A percentile compares a stretch with the other conserved stretches of the same genome.
phyloP scores from a whole-genome alignment of 306 rosid species.

The Prinsepia uniflora region DNA sequence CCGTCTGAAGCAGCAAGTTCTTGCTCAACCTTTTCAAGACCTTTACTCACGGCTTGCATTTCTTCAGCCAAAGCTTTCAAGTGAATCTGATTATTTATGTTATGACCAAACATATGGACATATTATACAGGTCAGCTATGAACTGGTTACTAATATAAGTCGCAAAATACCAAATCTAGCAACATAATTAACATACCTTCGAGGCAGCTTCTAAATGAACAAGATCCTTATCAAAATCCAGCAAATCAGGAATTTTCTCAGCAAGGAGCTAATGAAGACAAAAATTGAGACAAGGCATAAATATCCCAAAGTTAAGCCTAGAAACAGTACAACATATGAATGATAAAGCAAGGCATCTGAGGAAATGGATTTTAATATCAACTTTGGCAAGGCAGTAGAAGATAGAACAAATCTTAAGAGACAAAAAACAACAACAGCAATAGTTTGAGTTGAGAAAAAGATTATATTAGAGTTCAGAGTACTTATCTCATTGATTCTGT shows the following conservation, averaged over 20 bases:
- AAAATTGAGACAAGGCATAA: slow-evolving; percentile 26
- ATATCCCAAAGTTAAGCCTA: slow-evolving; percentile 11
- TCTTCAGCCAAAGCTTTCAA: slow-evolving; percentile 97
- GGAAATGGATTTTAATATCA: not conserved
- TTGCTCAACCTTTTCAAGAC: slow-evolving; percentile 95
- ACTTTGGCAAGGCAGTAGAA: not conserved
- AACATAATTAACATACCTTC: slow-evolving; percentile 56
- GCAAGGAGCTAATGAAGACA: slow-evolving; percentile 59
- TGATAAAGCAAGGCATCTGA: not conserved
- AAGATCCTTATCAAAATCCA: slow-evolving; percentile 94
- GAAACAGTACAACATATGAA: not conserved
- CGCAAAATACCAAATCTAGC: slow-evolving; percentile 18
- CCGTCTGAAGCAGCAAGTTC: slow-evolving; percentile 83
- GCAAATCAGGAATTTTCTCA: slow-evolving; percentile 91
- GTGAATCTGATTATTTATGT: slow-evolving; percentile 63
- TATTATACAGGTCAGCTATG: slow-evolving; percentile 8
- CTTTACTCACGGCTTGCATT: slow-evolving; percentile 99
- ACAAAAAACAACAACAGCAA: not conserved
- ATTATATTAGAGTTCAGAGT: not conserved
- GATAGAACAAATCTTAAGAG: not conserved
- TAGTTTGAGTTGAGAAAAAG: not conserved
- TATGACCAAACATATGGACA: slow-evolving; percentile 1
- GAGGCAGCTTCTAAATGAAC: slow-evolving; percentile 90
- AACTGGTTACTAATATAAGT: not conserved
- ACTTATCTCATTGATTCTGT: not conserved